phyloP scores from a whole-genome alignment of 257 asterid genomes.

The Forsythia viridissima region DNA sequence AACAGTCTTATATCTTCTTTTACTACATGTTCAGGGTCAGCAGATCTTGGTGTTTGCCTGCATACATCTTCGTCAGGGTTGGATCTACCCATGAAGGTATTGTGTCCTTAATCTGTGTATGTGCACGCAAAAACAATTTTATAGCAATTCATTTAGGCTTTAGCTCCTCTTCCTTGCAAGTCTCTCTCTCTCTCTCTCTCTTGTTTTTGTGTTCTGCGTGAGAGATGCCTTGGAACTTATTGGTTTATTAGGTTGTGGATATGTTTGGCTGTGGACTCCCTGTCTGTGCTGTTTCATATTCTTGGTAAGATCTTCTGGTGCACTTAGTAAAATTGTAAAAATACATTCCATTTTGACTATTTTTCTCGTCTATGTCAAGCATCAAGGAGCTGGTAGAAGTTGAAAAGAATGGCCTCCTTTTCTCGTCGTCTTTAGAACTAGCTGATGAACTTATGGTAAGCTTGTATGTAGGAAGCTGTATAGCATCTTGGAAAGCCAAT shows the following conservation, averaged over 20 bases:
- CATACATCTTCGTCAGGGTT: slow-evolving; percentile 96
- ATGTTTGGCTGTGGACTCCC: slow-evolving; percentile 99
- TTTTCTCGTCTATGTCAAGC: slow-evolving; percentile 44
- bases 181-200: not conserved
- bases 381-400: slow-evolving; percentile 85
- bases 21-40: slow-evolving; percentile 62
- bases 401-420: slow-evolving; percentile 83
- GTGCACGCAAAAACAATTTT: not conserved
- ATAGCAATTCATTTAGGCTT: not conserved
- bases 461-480: slow-evolving; percentile 9
- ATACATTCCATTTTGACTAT: slow-evolving; percentile 17
- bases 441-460: slow-evolving; percentile 92
- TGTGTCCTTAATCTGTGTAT: slow-evolving; percentile 7
- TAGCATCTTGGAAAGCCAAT: not conserved
- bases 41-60: slow-evolving; percentile 91
- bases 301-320: slow-evolving; percentile 60
- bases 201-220: not conserved
- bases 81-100: slow-evolving; percentile 96
- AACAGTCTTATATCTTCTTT: slow-evolving; percentile 22
- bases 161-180: not conserved
- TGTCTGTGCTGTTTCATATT: slow-evolving; percentile 95
- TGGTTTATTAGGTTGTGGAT: slow-evolving; percentile 76
- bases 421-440: slow-evolving; percentile 89
- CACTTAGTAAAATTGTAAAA: slow-evolving; percentile 5
- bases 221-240: slow-evolving; percentile 20